Evolutionary conservation across 2,329 filamentous ascomycete genomes (phyloP).

Genomic region (Chrysosporium queenslandicum): DNA sequence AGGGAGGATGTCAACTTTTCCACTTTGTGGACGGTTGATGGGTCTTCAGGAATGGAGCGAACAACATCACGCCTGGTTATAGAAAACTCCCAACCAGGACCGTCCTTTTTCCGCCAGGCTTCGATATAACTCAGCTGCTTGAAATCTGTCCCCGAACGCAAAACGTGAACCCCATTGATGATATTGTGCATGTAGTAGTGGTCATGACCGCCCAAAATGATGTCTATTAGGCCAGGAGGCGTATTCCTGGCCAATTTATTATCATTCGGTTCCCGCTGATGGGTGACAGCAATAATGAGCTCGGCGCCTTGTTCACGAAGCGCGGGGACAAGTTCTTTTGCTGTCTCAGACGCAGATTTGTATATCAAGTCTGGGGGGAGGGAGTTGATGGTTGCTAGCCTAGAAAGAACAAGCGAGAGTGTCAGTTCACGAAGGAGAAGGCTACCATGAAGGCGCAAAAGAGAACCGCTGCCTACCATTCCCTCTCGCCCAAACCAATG

Average conservation of each 20-base stretch:
- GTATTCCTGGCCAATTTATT: constrained; percentile 68
- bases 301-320: constrained; percentile 70
- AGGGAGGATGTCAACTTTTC: constrained; percentile 61
- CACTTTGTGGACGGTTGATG: constrained; percentile 52
- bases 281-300: constrained; percentile 70
- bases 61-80: constrained; percentile 67
- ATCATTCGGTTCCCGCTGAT: constrained; percentile 83
- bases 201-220: constrained; percentile 81
- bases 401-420: constrained; percentile 17
- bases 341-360: constrained; percentile 65
- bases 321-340: constrained; percentile 61
- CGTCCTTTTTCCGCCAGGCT: constrained; percentile 48
- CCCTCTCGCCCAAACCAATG: constrained; percentile 74
- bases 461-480: constrained; percentile 55
- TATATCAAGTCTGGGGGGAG: constrained; percentile 75
- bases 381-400: constrained; percentile 75
- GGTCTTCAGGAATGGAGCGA: constrained; percentile 56
- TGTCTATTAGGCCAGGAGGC: constrained; percentile 63
- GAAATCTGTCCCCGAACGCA: constrained; percentile 86
- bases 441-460: no score
- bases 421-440: background rate
- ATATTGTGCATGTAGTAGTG: constrained; percentile 74
- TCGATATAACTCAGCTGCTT: constrained; percentile 87
- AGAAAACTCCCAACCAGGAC: constrained; percentile 62
- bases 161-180: constrained; percentile 68